These are phyloP conservation scores for Scheffersomyces illinoinensis DNA, from an alignment of 1,139 yeast species.

Conservation along the genomic window DNA sequence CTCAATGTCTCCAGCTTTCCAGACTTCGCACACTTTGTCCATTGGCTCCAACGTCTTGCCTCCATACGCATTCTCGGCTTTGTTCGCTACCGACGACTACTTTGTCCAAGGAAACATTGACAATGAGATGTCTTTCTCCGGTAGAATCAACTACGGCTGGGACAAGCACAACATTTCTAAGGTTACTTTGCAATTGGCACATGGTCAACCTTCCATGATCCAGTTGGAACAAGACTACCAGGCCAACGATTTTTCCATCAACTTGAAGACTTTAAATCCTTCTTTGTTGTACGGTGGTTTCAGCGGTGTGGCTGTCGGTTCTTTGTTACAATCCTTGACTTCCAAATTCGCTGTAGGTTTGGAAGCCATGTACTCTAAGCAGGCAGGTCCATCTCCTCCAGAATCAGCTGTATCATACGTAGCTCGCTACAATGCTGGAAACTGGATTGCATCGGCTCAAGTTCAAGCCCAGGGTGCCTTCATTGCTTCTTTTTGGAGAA, in stretches of 20 bases:
- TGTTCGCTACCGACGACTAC: slow-evolving; percentile 83
- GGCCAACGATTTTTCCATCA: slow-evolving; percentile 84
- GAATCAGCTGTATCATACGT: slow-evolving; percentile 91
- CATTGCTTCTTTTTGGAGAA: slow-evolving; percentile 91
- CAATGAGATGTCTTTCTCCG: slow-evolving; percentile 81
- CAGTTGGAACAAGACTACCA: slow-evolving; percentile 96
- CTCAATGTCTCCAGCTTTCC: slow-evolving; percentile 91
- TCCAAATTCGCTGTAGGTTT: slow-evolving; percentile 85
- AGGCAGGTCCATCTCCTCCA: slow-evolving; percentile 74
- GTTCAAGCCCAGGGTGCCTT: slow-evolving; percentile 91
- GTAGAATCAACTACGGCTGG: slow-evolving; percentile 94
- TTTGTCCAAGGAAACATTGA: slow-evolving; percentile 92
- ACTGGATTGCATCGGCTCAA: slow-evolving; percentile 96
- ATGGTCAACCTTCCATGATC: slow-evolving; percentile 90
- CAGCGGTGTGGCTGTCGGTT: slow-evolving; percentile 90
- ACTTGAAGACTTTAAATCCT: slow-evolving; percentile 91
- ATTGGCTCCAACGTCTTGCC: slow-evolving; percentile 87
- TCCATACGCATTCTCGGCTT: slow-evolving; percentile 87
- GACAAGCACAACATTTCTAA: slow-evolving; percentile 75
- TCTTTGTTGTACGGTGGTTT: slow-evolving; percentile 71
- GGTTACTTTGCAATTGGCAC: slow-evolving; percentile 84
- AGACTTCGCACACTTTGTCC: slow-evolving; percentile 92
- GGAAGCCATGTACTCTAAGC: slow-evolving; percentile 88
- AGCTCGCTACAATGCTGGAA: slow-evolving; percentile 83
- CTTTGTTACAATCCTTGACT: slow-evolving; percentile 86